Conservation (phyloP, 805 yeast genomes). For the Cyberlindnera galapagoensis region DNA sequence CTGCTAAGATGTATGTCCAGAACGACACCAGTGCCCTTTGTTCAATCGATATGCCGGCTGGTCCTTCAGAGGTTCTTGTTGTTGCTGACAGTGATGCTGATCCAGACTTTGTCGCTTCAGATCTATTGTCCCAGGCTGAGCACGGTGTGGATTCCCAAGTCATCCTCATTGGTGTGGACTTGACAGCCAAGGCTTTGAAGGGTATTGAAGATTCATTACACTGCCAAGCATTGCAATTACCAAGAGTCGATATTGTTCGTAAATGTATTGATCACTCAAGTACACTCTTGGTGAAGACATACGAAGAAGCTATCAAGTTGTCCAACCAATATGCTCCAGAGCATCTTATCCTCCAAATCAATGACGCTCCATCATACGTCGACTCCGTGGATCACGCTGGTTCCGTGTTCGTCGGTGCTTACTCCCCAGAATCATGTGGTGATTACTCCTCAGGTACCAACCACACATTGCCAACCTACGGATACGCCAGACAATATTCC, state of each 20-base stretch:
- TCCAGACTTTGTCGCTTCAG: conserved; percentile 96
- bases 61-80: conserved; percentile 97
- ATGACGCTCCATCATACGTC: conserved; percentile 69
- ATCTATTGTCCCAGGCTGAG: conserved; percentile 94
- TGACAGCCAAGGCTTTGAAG: conserved; percentile 51
- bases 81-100: conserved; percentile 84
- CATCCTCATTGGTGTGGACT: conserved; percentile 74
- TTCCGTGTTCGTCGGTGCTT: conserved; percentile 91
- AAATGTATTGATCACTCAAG: conserved; percentile 90
- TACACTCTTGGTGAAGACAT: conserved; percentile 58
- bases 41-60: conserved; percentile 99
- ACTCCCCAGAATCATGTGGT: conserved; percentile 97
- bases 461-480: conserved; percentile 97
- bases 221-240: conserved; percentile 73
- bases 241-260: conserved; percentile 90
- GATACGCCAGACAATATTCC: conserved; percentile 94
- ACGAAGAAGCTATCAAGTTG: conserved; percentile 78
- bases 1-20: conserved; percentile 96
- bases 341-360: conserved; percentile 88
- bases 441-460: conserved; percentile 98
- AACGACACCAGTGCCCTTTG: conserved; percentile 94
- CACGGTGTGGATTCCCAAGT: conserved; percentile 99
- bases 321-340: conserved; percentile 96
- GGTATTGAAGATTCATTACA: conserved; percentile 79
- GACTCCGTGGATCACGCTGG: conserved; percentile 86